Conservation (phyloP, 2,329 filamentous ascomycete species). For the Plectosphaerella plurivora region DNA sequence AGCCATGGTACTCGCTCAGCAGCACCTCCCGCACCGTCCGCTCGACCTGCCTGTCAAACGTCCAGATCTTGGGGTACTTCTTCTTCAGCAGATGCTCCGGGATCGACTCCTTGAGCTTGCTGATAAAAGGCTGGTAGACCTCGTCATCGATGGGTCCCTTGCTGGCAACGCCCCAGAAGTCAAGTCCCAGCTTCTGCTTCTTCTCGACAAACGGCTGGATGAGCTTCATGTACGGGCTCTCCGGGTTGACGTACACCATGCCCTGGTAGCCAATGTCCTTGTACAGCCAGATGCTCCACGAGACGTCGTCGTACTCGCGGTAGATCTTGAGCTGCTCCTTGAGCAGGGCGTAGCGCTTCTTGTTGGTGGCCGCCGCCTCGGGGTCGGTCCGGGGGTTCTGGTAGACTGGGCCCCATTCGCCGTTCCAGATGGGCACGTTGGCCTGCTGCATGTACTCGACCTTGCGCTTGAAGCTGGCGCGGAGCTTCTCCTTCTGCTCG, state of each 20-base stretch:
- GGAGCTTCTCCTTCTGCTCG: conserved; percentile 37
- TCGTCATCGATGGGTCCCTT: conserved; percentile 24
- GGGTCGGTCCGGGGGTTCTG: conserved; percentile 31
- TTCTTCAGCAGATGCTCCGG: conserved; percentile 33
- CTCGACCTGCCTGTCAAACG: conserved; percentile 45
- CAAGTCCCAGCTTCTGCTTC: conserved; percentile 47
- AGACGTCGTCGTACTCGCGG: conserved; percentile 29
- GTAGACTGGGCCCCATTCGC: conserved; percentile 49
- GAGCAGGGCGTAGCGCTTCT: conserved; percentile 34
- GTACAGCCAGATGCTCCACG: conserved; percentile 58
- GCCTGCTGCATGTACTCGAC: conserved; percentile 35
- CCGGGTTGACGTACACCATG: conserved; percentile 44
- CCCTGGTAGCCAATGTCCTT: conserved; percentile 54
- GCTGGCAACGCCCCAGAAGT: conserved; percentile 44
- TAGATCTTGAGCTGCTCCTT: conserved; percentile 35
- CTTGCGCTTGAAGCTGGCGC: conserved; percentile 34
- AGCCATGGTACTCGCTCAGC: conserved; percentile 43
- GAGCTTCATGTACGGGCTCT: conserved; percentile 43
- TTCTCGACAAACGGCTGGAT: conserved; percentile 50
- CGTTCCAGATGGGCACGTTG: conserved; percentile 41
- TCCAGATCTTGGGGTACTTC: conserved; percentile 45
- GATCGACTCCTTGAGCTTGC: conserved; percentile 38
- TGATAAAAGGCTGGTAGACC: conserved; percentile 33
- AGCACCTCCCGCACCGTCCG: conserved; percentile 31
- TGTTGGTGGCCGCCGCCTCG: conserved; percentile 30